Evolutionary conservation across 2,329 filamentous ascomycete species (phyloP), one percentile per base, ranked within the genome.

Genomic region (Hymenoscyphus albidus): DNA sequence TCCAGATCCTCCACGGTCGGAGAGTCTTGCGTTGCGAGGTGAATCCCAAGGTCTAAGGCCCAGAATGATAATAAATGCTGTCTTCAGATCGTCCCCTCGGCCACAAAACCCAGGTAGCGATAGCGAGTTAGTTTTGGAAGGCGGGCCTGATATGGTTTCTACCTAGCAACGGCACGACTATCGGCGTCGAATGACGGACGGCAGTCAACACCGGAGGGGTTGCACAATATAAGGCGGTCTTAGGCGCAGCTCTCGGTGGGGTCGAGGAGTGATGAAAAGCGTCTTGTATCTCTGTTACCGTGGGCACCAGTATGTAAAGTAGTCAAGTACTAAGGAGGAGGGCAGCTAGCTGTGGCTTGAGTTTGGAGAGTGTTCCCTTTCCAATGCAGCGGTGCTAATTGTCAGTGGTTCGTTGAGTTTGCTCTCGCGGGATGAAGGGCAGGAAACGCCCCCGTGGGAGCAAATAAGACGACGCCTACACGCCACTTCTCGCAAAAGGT

Each of bases 401-500:
- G 64, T 64, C 69, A 65, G 70, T 69, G 65, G 56, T 66, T 65
- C 70, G 67, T 68, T 62, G 62, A 59, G 64, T 65, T 69, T 68
- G 62, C 55, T 64, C 64, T 67, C 54, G 58, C 58, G 66, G 65
- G 65, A 71, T 69, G 71, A 70, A 35, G 70, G 67, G 70, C 65
- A 56, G 32, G 27, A 31, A 16, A 31, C 22, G 27, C 65, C 65
- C 62, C 48, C 65, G 69, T 69, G 66, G 70, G 65, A 62, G 64
- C 73, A 70, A 74, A 73, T 74, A 63, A 61, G 65, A 69, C 40
- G 58, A 64, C 63, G 59, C 61, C 65, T 67, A 65, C 65, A 71
- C 65, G 70, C 71, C 71, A 72, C 71, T 70, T 65, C 58, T 63
- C 71, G 66, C 66, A 70, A 58, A 57, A 66, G 62, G 68, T 69